A percentile compares a stretch with the other conserved stretches of the same genome.
Conservation (phyloP, 2,329 filamentous ascomycete species). For the Trichoderma asperellum region DNA sequence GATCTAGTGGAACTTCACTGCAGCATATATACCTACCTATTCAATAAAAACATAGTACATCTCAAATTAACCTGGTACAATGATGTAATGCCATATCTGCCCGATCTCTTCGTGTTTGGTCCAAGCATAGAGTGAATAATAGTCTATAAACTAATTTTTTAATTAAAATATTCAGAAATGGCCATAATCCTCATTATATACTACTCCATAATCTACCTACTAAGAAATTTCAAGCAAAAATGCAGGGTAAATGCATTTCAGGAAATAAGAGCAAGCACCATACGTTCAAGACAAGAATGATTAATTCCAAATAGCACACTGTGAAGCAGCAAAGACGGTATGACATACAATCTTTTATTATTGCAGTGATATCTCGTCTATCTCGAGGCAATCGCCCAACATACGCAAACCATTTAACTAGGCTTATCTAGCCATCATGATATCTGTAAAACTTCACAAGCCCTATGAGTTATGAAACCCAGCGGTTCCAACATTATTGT, state of each 20-base stretch:
- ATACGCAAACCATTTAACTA: not conserved
- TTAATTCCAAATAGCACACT: not conserved
- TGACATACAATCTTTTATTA: not conserved
- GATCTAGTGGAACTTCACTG: no score
- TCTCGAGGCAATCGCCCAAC: not conserved
- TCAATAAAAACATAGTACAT: no score
- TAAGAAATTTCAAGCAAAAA: not conserved
- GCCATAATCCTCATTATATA: no score
- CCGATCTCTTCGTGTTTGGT: no score
- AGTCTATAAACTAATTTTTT: no score
- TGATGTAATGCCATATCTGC: no score
- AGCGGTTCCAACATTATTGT: not conserved
- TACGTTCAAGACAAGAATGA: not conserved
- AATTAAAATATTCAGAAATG: no score
- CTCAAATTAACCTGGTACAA: no score
- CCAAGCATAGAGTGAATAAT: no score
- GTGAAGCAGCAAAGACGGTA: not conserved
- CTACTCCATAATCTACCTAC: not conserved
- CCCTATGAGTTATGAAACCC: not conserved
- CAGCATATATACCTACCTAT: no score
- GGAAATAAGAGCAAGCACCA: not conserved
- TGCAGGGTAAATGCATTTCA: not conserved
- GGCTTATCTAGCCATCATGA: not conserved
- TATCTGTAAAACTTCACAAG: constrained; percentile 9
- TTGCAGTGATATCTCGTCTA: not conserved